These are phyloP conservation scores for Gnomoniopsis smithogilvyi DNA, from an alignment of 2,329 filamentous ascomycete genomes.

Conservation along the genomic window DNA sequence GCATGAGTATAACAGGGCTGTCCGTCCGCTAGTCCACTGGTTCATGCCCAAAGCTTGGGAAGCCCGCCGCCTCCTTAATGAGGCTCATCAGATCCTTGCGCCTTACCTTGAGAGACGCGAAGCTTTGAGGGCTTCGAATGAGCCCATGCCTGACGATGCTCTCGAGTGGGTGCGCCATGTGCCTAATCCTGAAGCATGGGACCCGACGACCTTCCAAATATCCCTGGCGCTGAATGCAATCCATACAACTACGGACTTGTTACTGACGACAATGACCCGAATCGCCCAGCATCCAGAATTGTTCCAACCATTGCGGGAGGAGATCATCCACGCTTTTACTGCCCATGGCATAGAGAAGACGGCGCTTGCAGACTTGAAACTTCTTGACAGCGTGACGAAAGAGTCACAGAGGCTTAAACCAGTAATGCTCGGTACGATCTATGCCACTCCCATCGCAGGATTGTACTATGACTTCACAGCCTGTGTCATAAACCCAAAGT, in stretches of 20 bases:
- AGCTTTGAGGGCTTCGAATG: constrained; percentile 9
- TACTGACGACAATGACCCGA: constrained; percentile 21
- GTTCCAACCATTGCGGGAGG: constrained; percentile 22
- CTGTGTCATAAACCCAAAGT: not conserved
- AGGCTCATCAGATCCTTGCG: not conserved
- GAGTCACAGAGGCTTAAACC: constrained; percentile 2
- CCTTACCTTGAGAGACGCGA: not conserved
- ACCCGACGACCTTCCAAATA: constrained; percentile 19
- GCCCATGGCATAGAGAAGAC: constrained; percentile 21
- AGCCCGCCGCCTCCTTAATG: not conserved
- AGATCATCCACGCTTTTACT: constrained; percentile 20
- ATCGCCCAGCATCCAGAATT: constrained; percentile 22
- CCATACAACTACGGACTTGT: constrained; percentile 23
- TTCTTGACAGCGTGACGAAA: constrained; percentile 3
- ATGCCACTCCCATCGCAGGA: too few species aligned
- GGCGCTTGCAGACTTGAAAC: constrained; percentile 18
- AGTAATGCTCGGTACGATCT: not conserved
- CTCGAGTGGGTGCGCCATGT: constrained; percentile 2
- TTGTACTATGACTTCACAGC: too few species aligned
- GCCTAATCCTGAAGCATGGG: constrained; percentile 5
- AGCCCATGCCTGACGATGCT: not conserved
- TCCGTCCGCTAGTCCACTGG: constrained; percentile 4
- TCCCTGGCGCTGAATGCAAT: constrained; percentile 22
- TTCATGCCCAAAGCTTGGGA: constrained; percentile 25
- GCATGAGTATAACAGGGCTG: not conserved